Evolutionary conservation across 305 asterid genomes (phyloP).

Genomic region (Solanum hybrid): DNA sequence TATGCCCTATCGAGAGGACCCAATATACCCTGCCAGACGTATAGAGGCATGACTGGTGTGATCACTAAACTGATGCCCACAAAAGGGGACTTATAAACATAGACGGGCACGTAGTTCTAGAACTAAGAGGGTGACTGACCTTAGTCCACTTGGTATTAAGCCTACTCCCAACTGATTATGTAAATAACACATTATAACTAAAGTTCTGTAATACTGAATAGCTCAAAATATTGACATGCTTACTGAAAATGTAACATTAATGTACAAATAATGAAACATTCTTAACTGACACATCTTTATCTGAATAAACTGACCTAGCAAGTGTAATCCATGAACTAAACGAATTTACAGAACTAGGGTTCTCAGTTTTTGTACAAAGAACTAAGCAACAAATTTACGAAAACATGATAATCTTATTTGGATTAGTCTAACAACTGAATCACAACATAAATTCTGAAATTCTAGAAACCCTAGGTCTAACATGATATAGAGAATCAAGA

Average conservation of each 20-base stretch:
- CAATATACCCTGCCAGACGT: not conserved
- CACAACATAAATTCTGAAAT: not conserved
- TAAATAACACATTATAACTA: not conserved
- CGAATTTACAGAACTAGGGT: not conserved
- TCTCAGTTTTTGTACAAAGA: not conserved
- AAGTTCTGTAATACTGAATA: not conserved
- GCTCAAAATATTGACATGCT: not conserved
- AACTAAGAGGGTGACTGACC: not conserved
- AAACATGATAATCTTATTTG: not conserved
- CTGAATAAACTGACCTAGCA: not conserved
- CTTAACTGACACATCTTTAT: no score
- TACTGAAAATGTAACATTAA: not conserved
- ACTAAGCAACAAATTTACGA: not conserved
- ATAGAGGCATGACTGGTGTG: not conserved
- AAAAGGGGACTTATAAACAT: not conserved
- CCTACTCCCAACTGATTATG: not conserved
- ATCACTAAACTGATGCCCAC: not conserved
- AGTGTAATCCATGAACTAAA: not conserved
- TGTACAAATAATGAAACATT: not conserved
- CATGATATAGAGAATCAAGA: not conserved
- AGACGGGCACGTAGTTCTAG: not conserved
- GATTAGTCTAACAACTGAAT: not conserved
- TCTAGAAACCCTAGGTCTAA: not conserved
- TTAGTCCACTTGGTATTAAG: not conserved
- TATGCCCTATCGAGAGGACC: not conserved